phyloP scores from a whole-genome alignment of 2,329 filamentous ascomycete species.

The Ophiosphaerella narmari region DNA sequence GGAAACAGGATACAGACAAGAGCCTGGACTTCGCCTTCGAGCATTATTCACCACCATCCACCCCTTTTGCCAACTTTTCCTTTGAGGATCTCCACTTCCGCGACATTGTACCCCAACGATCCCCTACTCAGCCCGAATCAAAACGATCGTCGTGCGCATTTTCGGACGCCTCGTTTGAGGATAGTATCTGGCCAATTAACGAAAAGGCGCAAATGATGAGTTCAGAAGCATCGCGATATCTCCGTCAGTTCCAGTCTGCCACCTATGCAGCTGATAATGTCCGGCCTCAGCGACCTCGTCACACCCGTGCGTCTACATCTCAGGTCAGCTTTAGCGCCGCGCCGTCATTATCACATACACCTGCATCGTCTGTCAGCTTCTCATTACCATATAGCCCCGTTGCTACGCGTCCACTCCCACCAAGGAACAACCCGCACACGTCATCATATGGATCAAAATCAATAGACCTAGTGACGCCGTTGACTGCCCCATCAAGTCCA shows the following conservation, averaged over 20 bases:
- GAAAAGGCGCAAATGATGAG: slow-evolving; percentile 34
- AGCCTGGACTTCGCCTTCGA: slow-evolving; percentile 33
- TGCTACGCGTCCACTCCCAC: slow-evolving; percentile 44
- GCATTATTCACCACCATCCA: slow-evolving; percentile 42
- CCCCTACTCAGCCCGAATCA: slow-evolving; percentile 49
- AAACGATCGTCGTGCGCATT: slow-evolving; percentile 48
- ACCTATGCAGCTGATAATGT: slow-evolving; percentile 28
- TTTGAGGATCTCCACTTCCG: slow-evolving; percentile 46
- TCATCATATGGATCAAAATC: slow-evolving; percentile 47
- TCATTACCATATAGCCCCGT: slow-evolving; percentile 50
- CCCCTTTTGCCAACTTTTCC: slow-evolving; percentile 44
- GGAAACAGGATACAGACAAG: slow-evolving; percentile 52
- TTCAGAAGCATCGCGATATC: slow-evolving; percentile 49
- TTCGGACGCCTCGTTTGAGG: slow-evolving; percentile 49
- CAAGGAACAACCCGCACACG: slow-evolving; percentile 46
- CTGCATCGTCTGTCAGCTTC: slow-evolving; percentile 51
- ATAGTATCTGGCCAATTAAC: slow-evolving; percentile 30
- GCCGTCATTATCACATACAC: slow-evolving; percentile 54
- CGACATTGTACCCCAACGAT: slow-evolving; percentile 55
- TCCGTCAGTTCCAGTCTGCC: slow-evolving; percentile 48
- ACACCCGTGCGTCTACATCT: slow-evolving; percentile 42
- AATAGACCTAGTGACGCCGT: slow-evolving; percentile 52
- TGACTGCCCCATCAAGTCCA: slow-evolving; percentile 42
- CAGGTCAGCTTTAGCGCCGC: slow-evolving; percentile 44
- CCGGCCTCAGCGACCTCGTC: slow-evolving; percentile 39